Conservation (phyloP, 2,329 filamentous ascomycete genomes). For the Aspergillus uvarum region DNA sequence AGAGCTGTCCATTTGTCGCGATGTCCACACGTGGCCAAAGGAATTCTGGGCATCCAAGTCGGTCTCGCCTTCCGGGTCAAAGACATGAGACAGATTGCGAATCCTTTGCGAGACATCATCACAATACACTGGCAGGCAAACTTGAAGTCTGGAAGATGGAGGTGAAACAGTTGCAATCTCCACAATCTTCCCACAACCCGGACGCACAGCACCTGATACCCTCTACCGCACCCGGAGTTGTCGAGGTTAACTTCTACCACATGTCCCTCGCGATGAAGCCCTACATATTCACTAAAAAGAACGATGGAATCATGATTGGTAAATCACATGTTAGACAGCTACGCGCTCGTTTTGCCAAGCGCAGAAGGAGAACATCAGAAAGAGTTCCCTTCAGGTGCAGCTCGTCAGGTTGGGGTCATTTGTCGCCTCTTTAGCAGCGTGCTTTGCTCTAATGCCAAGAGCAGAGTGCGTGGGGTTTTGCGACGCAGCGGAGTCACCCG, state of each 20-base stretch:
- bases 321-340: not conserved
- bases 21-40: not conserved
- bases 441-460: not conserved
- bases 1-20: not conserved
- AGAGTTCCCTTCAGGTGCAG: not conserved
- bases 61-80: not conserved
- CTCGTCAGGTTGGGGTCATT: not conserved
- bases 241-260: not conserved
- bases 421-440: not conserved
- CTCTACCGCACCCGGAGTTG: not conserved
- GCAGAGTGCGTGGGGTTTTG: not conserved
- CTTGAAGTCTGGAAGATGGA: not conserved
- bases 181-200: not conserved
- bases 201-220: not conserved
- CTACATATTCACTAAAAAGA: not conserved
- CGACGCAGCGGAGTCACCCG: not conserved
- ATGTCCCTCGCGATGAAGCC: not conserved
- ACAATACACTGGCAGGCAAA: not conserved
- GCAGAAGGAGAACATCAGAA: not conserved
- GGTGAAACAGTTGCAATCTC: not conserved
- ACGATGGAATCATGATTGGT: not conserved
- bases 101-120: not conserved
- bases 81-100: not conserved
- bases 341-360: not conserved
- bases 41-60: not conserved